These are phyloP conservation scores for Cercospora sp. DNA, from an alignment of 2,329 filamentous ascomycete species.

Conservation along the genomic window DNA sequence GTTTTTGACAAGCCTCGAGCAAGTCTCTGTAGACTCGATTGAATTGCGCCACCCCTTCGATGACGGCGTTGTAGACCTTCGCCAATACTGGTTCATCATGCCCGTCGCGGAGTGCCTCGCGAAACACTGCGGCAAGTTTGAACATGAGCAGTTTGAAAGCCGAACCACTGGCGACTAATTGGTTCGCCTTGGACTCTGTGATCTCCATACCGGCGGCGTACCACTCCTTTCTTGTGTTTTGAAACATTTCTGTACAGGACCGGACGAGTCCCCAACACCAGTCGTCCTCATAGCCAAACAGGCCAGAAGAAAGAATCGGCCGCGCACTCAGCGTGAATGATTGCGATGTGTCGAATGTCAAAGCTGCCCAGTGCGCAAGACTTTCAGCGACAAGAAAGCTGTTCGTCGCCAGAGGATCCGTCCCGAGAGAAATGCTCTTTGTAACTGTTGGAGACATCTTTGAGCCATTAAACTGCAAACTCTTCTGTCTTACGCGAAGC, in stretches of 20 bases:
- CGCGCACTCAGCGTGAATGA: constrained; percentile 16
- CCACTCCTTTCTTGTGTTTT: constrained; percentile 13
- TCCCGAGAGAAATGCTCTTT: constrained; percentile 11
- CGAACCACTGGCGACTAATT: constrained; percentile 14
- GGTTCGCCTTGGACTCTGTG: constrained; percentile 17
- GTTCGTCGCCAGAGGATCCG: constrained; percentile 13
- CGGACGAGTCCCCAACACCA: constrained; percentile 19
- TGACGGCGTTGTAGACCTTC: constrained; percentile 8
- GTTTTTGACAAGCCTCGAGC: constrained; percentile 17
- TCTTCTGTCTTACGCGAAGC: constrained; percentile 14
- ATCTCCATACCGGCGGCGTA: constrained; percentile 10
- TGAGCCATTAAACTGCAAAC: constrained; percentile 17
- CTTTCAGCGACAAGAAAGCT: constrained; percentile 21
- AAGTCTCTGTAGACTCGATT: constrained; percentile 14
- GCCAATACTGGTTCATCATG: constrained; percentile 16
- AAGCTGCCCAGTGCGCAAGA: constrained; percentile 21
- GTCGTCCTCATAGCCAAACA: constrained; percentile 16
- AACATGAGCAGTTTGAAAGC: constrained; percentile 18
- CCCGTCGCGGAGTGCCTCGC: constrained; percentile 19
- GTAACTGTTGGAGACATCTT: constrained; percentile 17
- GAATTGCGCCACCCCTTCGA: constrained; percentile 18
- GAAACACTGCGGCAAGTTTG: constrained; percentile 19
- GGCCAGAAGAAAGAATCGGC: constrained; percentile 17
- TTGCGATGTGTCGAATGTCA: constrained; percentile 18
- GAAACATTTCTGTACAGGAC: constrained; percentile 19